Conservation (phyloP, 495 filamentous ascomycete species). For the Talaromyces thailandensis region DNA sequence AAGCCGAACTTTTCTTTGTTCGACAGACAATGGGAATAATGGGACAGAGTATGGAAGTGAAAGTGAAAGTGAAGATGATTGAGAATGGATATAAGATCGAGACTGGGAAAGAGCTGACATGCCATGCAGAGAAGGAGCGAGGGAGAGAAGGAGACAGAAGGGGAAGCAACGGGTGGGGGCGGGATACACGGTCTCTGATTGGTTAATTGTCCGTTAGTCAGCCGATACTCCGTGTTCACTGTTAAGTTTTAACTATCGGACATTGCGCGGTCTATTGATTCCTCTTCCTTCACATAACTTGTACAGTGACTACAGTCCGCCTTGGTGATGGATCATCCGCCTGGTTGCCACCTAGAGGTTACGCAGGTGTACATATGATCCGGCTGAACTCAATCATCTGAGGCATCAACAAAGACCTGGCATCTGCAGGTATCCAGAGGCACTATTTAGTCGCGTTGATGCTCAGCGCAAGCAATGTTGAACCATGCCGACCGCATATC, state of each 20-base stretch:
- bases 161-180: neutral
- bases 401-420: neutral
- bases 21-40: neutral
- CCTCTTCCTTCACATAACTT: neutral
- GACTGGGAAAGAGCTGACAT: neutral
- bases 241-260: too few relatives aligned
- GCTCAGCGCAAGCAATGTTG: too few relatives aligned
- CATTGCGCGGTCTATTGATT: neutral
- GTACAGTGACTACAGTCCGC: neutral
- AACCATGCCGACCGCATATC: too few relatives aligned
- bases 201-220: neutral
- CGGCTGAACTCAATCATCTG: neutral
- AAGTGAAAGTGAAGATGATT: neutral
- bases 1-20: neutral
- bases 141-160: neutral
- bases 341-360: too few relatives aligned
- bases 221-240: neutral
- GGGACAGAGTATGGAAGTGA: neutral
- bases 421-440: neutral
- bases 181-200: neutral
- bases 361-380: too few relatives aligned
- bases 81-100: slow-evolving; percentile 9
- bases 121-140: neutral
- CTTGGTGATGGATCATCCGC: too few relatives aligned
- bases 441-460: too few relatives aligned